Percentiles rank a stretch among this genome's conserved stretches.
phyloP scores from a whole-genome alignment of 768 basidiomycete species.

The Tricholoma furcatifolium region DNA sequence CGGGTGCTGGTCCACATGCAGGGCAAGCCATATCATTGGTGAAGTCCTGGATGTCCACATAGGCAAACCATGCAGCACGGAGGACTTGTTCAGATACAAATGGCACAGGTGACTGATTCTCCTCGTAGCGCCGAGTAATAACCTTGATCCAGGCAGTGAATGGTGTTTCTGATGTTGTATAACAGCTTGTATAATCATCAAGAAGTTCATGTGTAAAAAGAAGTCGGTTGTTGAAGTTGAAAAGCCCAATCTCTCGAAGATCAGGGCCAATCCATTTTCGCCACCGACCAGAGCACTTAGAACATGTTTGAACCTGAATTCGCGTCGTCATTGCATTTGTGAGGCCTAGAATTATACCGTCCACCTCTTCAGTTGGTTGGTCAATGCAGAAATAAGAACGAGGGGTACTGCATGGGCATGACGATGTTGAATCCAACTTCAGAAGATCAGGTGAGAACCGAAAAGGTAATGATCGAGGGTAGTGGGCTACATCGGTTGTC shows the following conservation, averaged over 20 bases:
- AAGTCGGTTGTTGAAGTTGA: slow-evolving; percentile 33
- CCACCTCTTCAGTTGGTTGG: background rate
- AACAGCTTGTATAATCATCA: slow-evolving; percentile 31
- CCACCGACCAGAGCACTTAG: background rate
- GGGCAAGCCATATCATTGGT: slow-evolving; percentile 20
- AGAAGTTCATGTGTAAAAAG: slow-evolving; percentile 33
- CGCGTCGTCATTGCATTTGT: background rate
- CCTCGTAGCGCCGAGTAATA: background rate
- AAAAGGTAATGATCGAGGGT: background rate
- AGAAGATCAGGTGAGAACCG: background rate
- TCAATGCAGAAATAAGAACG: background rate
- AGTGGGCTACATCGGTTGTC: background rate
- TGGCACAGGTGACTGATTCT: background rate
- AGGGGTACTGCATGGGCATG: background rate
- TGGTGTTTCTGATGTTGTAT: slow-evolving; percentile 33
- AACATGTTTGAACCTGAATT: slow-evolving; percentile 2
- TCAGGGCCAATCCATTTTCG: slow-evolving; percentile 30
- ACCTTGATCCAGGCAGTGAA: slow-evolving; percentile 22
- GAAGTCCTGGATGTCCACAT: slow-evolving; percentile 3
- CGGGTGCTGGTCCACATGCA: slow-evolving; percentile 18
- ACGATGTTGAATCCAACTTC: background rate
- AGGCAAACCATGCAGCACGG: slow-evolving; percentile 33
- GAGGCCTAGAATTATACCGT: background rate
- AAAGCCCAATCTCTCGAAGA: slow-evolving; percentile 22
- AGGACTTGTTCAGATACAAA: too few relatives aligned